phyloP scores from a whole-genome alignment of 1,139 yeast genomes.

The Yamadazyma spencermartinsiae region DNA sequence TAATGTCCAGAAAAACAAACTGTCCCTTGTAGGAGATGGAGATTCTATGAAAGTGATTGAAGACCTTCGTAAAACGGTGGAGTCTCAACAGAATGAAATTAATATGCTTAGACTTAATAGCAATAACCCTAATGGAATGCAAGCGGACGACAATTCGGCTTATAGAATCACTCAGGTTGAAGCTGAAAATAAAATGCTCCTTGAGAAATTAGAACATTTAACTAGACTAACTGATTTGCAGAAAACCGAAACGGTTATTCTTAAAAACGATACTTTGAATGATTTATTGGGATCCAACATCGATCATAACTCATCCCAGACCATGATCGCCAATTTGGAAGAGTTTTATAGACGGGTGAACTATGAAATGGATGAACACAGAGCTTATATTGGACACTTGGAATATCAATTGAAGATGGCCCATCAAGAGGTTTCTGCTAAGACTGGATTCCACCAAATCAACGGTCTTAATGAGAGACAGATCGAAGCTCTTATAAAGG shows the following conservation, averaged over 20 bases:
- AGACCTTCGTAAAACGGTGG: conserved; percentile 47
- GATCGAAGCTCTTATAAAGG: conserved; percentile 35
- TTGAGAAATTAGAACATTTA: conserved; percentile 70
- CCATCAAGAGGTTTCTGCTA: conserved; percentile 19
- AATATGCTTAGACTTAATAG: conserved; percentile 11
- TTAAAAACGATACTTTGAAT: conserved; percentile 56
- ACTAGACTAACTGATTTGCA: conserved; percentile 61
- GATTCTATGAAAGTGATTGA: conserved; percentile 50
- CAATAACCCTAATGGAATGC: conserved; percentile 7
- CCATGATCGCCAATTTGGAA: conserved; percentile 47
- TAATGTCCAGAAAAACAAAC: conserved; percentile 59
- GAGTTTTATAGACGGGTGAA: conserved; percentile 45
- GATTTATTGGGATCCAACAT: conserved; percentile 43
- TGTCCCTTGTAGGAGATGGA: conserved; percentile 25
- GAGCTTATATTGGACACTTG: conserved; percentile 60
- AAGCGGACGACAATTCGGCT: conserved; percentile 10
- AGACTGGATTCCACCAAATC: conserved; percentile 5
- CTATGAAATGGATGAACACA: conserved; percentile 60
- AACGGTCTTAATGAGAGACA: conserved; percentile 17
- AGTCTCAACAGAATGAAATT: conserved; percentile 44
- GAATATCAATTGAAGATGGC: conserved; percentile 52
- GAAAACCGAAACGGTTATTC: conserved; percentile 53
- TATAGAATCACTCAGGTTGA: conserved; percentile 43
- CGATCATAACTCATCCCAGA: conserved; percentile 31
- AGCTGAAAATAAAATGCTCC: conserved; percentile 60